Evolutionary conservation across 306 rosid genomes (phyloP), one percentile per base, ranked within the genome.

Genomic region (Urtica urens): DNA sequence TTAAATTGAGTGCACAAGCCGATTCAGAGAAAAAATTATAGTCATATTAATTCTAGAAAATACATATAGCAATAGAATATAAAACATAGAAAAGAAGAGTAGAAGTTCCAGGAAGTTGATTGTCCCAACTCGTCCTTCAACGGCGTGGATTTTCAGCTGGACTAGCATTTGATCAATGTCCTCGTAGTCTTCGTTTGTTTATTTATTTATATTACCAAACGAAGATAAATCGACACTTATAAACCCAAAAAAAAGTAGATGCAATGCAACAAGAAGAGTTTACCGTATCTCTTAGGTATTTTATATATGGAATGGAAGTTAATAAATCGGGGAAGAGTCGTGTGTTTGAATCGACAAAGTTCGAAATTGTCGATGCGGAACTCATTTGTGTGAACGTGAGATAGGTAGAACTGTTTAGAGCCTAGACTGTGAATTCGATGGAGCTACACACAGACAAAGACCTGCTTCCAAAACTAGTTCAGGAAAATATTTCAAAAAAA

Each of bases 381-480:
- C 63, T 65, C 72, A 59, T 64, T 75, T 65, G n/a, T 15, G 50
- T 38, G 70, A 57, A 55, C 46, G n/a, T n/a, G 66, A 53, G 42
- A 54, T 39, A 65, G 52, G 43, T 69, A 64, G 72, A 61, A 69
- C 80, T 60, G 66, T 65, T 61, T 48, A 72, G 71, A 67, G 71
- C 74, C 45, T 69, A 61, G 70, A 69, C 53, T 65, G 67, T 60
- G 80, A 65, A 69, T 60, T 68, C 52, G 72, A 60, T 46, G 79
- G 45, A 60, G 80, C 74, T 74, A 74, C 70, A n/a, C n/a, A 69
- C 54, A 42, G 68, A 63, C 51, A 56, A n/a, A 59, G 65, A 68
- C 74, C 74, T 69, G 76, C 72, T 65, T 69, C 80, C 70, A 74
- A 53, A 74, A 60, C 66, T 60, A 65, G 62, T n/a, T 74, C 56